Evolutionary conservation across 192 early-diverging fungal genomes (phyloP), one percentile per base, ranked within the genome.

Genomic region (Backusella tuberculispora): DNA sequence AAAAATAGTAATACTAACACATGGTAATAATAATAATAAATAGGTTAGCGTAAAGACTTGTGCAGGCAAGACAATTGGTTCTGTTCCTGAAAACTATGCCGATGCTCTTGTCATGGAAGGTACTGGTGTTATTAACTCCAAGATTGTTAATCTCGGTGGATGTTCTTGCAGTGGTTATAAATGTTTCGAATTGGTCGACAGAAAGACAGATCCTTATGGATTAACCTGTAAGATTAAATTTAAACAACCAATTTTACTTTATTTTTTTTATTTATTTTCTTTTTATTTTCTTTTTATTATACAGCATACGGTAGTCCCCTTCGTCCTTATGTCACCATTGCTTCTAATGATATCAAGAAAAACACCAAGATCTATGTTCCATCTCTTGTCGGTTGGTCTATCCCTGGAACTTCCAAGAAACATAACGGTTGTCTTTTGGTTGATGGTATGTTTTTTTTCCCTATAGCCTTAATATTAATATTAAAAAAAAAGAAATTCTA

Each of bases 361-460:
- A 67, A 74, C 24, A 78, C 74, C 69, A 83, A 83, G 71, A 83
- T 83, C 42, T 83, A 63, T n/a, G 72, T 83, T 60, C 81, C 81
- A 41, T 50, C 65, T 41, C 70, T 83, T 8, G 75, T 72, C 26
- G 81, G 81, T 14, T 83, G 77, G 81, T 15, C 43, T 0, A 15
- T 83, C 5, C 81, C 81, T 34, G 81, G 81, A 40, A 46, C 69
- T 17, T 76, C 37, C 26, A 67, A 74, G 56, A 66, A 63, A 13
- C 81, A 83, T 67, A 83, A 83, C 64, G 81, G 81, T 45, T 83
- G 81, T 74, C 64, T 83, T 34, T 60, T 76, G 19, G 81, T 77
- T n/a, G 76, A 78, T 71, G 79, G 63, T 71, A 74, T 37, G 40
- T 66, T 19, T 21, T 17, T 34, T 34, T 34, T 2, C 2, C 29